Evolutionary conservation across 495 filamentous ascomycete species (phyloP).

Genomic region (Rhizodiscina lignyota): DNA sequence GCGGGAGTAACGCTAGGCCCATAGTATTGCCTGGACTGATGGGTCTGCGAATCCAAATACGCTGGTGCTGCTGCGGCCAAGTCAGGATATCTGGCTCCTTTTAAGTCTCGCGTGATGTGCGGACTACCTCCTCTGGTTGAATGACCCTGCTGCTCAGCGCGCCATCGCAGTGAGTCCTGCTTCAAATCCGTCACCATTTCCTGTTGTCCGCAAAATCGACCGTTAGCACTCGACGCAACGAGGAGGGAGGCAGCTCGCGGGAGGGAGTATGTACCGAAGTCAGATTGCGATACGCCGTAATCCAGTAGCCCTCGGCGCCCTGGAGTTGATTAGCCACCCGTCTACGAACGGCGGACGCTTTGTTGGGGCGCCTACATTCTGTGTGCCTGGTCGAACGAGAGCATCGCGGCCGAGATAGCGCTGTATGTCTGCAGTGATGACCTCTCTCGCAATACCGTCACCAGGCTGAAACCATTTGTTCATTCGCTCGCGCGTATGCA

Average conservation of each 20-base stretch:
- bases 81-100: too few species aligned
- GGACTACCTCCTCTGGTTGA: conserved; percentile 33
- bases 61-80: too few species aligned
- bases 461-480: conserved; percentile 51
- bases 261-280: conserved; percentile 50
- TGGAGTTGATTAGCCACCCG: too few species aligned
- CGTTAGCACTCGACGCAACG: conserved; percentile 2
- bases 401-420: conserved; percentile 88
- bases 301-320: conserved; percentile 63
- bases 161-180: conserved; percentile 66
- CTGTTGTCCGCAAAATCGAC: conserved; percentile 23
- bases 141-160: conserved; percentile 33
- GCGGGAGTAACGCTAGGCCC: too few species aligned
- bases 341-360: too few species aligned
- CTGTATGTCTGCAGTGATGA: conserved; percentile 90
- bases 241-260: too few species aligned
- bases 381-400: conserved; percentile 60
- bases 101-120: conserved; percentile 19
- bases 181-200: conserved; percentile 82
- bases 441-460: conserved; percentile 81
- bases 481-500: too few species aligned
- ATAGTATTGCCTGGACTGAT: conserved; percentile 33
- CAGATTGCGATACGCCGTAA: conserved; percentile 74
- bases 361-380: too few species aligned
- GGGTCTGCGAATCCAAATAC: conserved; percentile 33